Evolutionary conservation across 2,329 filamentous ascomycete genomes (phyloP), one percentile per base, ranked within the genome.

Genomic region (Apiospora malaysiana): DNA sequence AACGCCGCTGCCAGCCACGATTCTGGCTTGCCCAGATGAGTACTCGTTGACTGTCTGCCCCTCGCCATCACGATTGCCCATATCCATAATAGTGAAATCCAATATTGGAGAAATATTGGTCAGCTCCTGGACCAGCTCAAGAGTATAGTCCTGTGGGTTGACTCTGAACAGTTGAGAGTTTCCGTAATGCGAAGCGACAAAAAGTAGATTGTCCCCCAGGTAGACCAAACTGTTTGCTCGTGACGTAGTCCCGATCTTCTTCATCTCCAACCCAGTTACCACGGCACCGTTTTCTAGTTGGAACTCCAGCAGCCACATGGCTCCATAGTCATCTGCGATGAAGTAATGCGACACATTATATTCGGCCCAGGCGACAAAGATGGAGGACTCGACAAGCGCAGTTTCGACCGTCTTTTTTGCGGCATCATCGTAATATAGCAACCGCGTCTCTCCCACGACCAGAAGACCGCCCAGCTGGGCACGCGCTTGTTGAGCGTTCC

Each of bases 51-150:
- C 92, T 23, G 85, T 81, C 71, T 94, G 91, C 10, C 87, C 90
- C 73, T 96, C 92, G 27, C 92, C 92, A 72, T 93, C 91, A 70
- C 94, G 88, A 75, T 94, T 95, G 0, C 95, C 95, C 87, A 98
- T 93, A 77, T 98, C 96, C 94, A 98, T 97, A 21, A 99, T 90
- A 0, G 93, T 92, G 76, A 99, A 98, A 79, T 99, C 96, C 49
- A 98, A 83, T 56, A 99, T 93, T 0, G 96, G 96, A 0, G 93
- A 94, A 76, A 98, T 94, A 78, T 97, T 99, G 4, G 89, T 84
- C 70, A 97, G 86, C 0, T 90, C 92, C 78, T 97, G 94, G 12
- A 96, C 80, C 5, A 95, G 81, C 66, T 91, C 85, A 71, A 95
- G 85, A 0, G 86, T 78, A 32, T 78, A 75, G 40, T 75, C 71